These are phyloP conservation scores for Apium graveolens DNA, from an alignment of 129 eudicot genomes.

Conservation along the genomic window DNA sequence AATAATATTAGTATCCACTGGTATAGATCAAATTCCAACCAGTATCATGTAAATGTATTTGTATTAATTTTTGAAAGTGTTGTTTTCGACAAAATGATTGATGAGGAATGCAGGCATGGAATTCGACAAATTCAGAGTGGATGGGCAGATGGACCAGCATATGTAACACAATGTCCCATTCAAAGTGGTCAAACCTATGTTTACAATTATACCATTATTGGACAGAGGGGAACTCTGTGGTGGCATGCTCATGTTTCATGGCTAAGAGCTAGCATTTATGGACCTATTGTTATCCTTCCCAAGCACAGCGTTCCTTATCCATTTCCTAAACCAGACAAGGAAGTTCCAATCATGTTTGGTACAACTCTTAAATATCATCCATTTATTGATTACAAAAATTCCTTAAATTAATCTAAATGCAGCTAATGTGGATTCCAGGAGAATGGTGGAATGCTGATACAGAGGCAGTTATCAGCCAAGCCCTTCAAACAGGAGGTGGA, in stretches of 20 bases:
- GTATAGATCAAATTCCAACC: too few species aligned
- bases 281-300: slow-evolving; percentile 57
- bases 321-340: slow-evolving; percentile 55
- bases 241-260: slow-evolving; percentile 70
- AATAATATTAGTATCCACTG: slow-evolving; percentile 59
- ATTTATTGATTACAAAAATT: background rate
- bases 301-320: slow-evolving; percentile 48
- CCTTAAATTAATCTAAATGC: too few species aligned
- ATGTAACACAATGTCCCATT: slow-evolving; percentile 73
- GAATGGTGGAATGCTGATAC: slow-evolving; percentile 76
- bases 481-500: slow-evolving; percentile 51
- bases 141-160: slow-evolving; percentile 72
- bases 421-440: slow-evolving; percentile 35
- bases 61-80: background rate
- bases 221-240: slow-evolving; percentile 66
- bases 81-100: background rate
- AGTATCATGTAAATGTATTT: too few species aligned
- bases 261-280: slow-evolving; percentile 56
- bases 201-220: slow-evolving; percentile 56
- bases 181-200: slow-evolving; percentile 53
- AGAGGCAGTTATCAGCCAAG: slow-evolving; percentile 59
- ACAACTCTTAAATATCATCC: background rate
- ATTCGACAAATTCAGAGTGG: slow-evolving; percentile 51
- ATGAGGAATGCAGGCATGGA: slow-evolving; percentile 48
- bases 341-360: slow-evolving; percentile 62